Evolutionary conservation across 768 basidiomycete species (phyloP), one percentile per base, ranked within the genome.

Genomic region (Trametes meyenii): DNA sequence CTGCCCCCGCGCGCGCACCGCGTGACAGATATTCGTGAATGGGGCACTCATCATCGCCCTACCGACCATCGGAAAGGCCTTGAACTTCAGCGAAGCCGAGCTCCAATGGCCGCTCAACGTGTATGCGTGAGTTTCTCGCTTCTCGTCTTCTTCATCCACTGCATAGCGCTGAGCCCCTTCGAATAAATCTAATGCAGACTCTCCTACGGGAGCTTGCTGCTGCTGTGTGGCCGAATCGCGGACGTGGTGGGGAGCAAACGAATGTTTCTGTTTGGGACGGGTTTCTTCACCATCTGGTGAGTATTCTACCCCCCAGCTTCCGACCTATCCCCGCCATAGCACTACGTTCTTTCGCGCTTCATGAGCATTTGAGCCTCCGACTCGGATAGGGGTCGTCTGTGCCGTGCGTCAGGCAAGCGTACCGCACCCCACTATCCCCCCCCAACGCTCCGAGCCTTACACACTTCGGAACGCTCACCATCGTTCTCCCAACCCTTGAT

Each of bases 261-360:
- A 35, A 73, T 75, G 70, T 75, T 75, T 40, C 55, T 75, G 7
- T 40, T 60, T 5, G 74, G 74, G 8, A 73, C 73, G 5, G 58
- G 69, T 17, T 75, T 72, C 72, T 72, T 75, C 61, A 66, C 70
- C 21, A 57, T 72, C 3, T 74, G 73, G 74, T 74, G 19, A 48
- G 67, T 50, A 21, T 35, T 19, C 2, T 2, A 13, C 3, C 49
- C 8, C 3, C 4, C 36, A 33, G 3, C 40, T 7, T 24, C 36
- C 8, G 14, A 38, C 44, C 23, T 48, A 39, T 23, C 42, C 21
- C 17, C 14, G 36, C 17, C 36, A 14, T 11, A 53, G 29, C 21
- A 19, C 16, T 8, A 13, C 5, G 19, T 35, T 38, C 57, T 21
- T 29, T 7, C 17, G 19, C 16, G 40, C 21, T 16, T 51, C 19